phyloP scores from a whole-genome alignment of 768 basidiomycete genomes.

The Boletus reticulatus region DNA sequence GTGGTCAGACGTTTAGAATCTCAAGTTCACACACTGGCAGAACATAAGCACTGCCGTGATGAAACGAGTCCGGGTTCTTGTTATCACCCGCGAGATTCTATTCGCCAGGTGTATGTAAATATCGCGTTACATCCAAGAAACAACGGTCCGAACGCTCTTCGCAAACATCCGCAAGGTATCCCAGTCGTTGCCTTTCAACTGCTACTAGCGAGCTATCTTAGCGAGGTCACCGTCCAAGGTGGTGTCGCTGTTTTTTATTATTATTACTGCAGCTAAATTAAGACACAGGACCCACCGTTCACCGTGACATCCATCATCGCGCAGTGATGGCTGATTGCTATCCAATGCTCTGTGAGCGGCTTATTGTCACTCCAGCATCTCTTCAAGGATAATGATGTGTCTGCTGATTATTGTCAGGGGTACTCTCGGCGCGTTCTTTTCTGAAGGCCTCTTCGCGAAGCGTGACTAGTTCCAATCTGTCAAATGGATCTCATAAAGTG shows the following conservation, averaged over 20 bases:
- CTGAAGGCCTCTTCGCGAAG: too few species aligned
- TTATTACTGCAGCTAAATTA: not conserved
- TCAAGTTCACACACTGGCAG: not conserved
- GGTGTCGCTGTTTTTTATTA: too few species aligned
- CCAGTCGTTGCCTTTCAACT: too few species aligned
- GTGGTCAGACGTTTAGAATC: not conserved
- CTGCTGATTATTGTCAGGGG: not conserved
- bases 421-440: not conserved
- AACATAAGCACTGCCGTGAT: not conserved
- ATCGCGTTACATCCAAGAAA: too few species aligned
- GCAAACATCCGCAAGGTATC: too few species aligned
- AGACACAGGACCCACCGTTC: not conserved
- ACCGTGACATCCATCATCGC: not conserved
- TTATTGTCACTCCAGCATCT: not conserved
- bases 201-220: too few species aligned
- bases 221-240: not conserved
- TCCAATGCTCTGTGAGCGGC: not conserved
- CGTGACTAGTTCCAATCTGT: not conserved
- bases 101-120: too few species aligned
- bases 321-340: not conserved
- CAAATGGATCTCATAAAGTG: conserved; percentile 3
- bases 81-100: not conserved
- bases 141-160: too few species aligned
- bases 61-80: not conserved
- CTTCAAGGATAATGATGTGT: not conserved